Evolutionary conservation across 2,329 filamentous ascomycete species (phyloP).

Genomic region (Sporothrix schenckii): DNA sequence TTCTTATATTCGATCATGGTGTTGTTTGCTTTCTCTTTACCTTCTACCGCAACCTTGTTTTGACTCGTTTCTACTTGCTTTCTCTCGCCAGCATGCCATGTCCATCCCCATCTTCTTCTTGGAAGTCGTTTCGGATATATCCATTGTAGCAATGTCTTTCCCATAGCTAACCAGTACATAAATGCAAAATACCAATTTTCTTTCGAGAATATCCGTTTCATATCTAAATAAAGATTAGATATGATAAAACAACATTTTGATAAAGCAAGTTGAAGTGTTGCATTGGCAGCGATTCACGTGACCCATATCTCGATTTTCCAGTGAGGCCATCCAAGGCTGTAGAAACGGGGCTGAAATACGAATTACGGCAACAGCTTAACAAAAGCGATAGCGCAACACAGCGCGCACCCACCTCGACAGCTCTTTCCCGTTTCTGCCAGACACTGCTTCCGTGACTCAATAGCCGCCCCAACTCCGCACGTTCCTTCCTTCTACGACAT

Average conservation of each 20-base stretch:
- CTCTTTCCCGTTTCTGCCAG: constrained; percentile 3
- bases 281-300: background rate
- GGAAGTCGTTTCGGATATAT: constrained; percentile 23
- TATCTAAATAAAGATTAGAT: background rate
- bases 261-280: background rate
- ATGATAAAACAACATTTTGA: background rate
- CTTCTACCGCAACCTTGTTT: constrained; percentile 9
- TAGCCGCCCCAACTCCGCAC: background rate
- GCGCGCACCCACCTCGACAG: background rate
- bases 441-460: constrained; percentile 2
- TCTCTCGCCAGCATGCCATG: background rate
- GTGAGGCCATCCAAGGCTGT: constrained; percentile 9
- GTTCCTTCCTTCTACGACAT: background rate
- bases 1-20: constrained; percentile 5
- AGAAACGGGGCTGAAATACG: background rate
- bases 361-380: background rate
- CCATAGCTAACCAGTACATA: constrained; percentile 25
- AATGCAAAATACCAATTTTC: constrained; percentile 20
- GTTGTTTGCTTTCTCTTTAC: constrained; percentile 10
- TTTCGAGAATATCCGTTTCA: background rate
- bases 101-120: background rate
- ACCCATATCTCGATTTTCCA: background rate
- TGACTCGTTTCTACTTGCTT: background rate
- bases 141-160: constrained; percentile 23
- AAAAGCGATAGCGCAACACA: background rate